phyloP scores from a whole-genome alignment of 2,329 filamentous ascomycete species.

The Tolypocladium pustulatum region DNA sequence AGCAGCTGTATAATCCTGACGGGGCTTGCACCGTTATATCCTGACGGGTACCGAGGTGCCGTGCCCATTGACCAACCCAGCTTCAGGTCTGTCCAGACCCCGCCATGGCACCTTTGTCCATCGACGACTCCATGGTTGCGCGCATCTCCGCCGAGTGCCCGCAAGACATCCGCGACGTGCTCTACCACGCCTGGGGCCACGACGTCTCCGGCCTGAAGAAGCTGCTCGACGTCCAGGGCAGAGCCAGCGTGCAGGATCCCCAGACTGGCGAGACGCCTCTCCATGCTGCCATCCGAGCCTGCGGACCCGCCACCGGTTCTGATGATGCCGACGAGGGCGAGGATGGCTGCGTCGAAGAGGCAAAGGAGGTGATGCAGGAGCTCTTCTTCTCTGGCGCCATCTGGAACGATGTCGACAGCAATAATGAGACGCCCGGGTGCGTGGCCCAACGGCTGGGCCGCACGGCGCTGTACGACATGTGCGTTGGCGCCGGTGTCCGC shows the following conservation, averaged over 20 bases:
- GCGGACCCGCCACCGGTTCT: conserved; percentile 31
- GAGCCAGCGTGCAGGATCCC: conserved; percentile 70
- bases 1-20: neutral
- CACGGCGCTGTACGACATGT: conserved; percentile 63
- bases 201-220: conserved; percentile 57
- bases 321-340: conserved; percentile 20
- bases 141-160: conserved; percentile 45
- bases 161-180: conserved; percentile 36
- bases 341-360: conserved; percentile 42
- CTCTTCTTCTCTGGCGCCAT: conserved; percentile 84
- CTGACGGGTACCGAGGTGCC: neutral
- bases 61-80: neutral
- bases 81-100: neutral
- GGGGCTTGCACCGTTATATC: neutral
- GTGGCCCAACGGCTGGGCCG: conserved; percentile 63
- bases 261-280: conserved; percentile 79
- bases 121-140: conserved; percentile 39
- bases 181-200: conserved; percentile 45
- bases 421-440: conserved; percentile 86
- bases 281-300: conserved; percentile 80
- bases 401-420: conserved; percentile 88
- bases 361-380: conserved; percentile 58
- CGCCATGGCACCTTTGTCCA: conserved; percentile 12
- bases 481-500: conserved; percentile 81
- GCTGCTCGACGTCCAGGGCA: conserved; percentile 53